Conservation (phyloP, 345 rosid species). For the Psidium friedrichsthalianum region DNA sequence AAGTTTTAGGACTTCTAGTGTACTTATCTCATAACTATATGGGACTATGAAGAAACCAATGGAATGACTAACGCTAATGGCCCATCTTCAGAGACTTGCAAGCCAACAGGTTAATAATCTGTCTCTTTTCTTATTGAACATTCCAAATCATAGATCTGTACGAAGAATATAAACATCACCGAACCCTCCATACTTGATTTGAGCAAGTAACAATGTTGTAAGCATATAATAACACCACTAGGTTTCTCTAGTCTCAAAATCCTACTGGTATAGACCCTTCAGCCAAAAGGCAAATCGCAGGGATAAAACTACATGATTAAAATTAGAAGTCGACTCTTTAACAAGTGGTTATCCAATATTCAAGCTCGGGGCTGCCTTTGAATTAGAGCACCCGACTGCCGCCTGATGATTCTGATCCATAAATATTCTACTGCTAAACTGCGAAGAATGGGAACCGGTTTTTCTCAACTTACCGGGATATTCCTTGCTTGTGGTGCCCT, state of each 20-base stretch:
- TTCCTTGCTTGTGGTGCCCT: constrained; percentile 38
- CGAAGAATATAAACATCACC: not conserved
- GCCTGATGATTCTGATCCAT: constrained; percentile 12
- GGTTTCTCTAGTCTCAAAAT: not conserved
- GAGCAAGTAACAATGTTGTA: not conserved
- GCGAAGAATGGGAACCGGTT: constrained; percentile 13
- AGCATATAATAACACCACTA: not conserved
- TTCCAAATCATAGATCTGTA: not conserved
- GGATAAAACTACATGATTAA: not conserved
- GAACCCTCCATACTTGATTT: not conserved
- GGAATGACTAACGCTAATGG: not conserved
- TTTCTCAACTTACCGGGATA: constrained; percentile 45
- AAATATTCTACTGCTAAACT: constrained; percentile 16
- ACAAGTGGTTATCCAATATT: not conserved
- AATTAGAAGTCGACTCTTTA: not conserved
- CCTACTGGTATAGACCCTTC: not conserved
- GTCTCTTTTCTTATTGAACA: not conserved
- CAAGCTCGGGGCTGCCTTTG: constrained; percentile 11
- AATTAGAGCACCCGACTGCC: constrained; percentile 24
- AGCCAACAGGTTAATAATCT: not conserved
- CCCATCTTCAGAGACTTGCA: not conserved
- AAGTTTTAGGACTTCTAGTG: too few relatives aligned
- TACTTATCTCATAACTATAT: too few relatives aligned
- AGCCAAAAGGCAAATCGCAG: not conserved
- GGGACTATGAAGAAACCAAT: not conserved